phyloP scores from a whole-genome alignment of 768 basidiomycete genomes.

The Dioszegia aurantiaca region DNA sequence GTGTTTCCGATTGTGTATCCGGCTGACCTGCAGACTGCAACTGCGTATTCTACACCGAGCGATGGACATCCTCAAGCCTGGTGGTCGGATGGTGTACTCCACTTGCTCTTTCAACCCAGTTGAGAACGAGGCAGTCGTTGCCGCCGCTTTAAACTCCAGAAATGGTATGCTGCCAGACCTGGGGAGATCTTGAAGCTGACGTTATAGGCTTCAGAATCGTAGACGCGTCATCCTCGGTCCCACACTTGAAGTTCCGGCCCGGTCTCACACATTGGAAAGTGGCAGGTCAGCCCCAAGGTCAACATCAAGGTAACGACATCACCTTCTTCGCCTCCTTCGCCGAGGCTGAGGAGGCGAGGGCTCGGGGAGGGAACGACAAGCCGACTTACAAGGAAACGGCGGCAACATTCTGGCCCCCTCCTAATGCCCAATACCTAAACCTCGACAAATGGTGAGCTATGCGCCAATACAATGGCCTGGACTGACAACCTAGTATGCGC shows the following conservation, averaged over 20 bases:
- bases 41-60: slow-evolving; percentile 86
- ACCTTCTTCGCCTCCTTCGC: slow-evolving; percentile 57
- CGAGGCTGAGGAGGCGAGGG: slow-evolving; percentile 57
- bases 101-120: slow-evolving; percentile 96
- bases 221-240: slow-evolving; percentile 70
- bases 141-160: slow-evolving; percentile 70
- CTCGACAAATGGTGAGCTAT: slow-evolving; percentile 68
- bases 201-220: slow-evolving; percentile 58
- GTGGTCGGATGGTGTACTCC: slow-evolving; percentile 94
- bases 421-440: slow-evolving; percentile 61
- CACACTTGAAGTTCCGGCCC: slow-evolving; percentile 68
- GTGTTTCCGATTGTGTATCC: not conserved
- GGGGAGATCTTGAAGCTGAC: not conserved
- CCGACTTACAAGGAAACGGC: slow-evolving; percentile 49
- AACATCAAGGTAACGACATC: slow-evolving; percentile 13
- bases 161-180: slow-evolving; percentile 58
- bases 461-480: not conserved
- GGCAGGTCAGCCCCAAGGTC: slow-evolving; percentile 51
- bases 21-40: slow-evolving; percentile 64
- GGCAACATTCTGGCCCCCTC: slow-evolving; percentile 73
- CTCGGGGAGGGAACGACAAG: slow-evolving; percentile 60
- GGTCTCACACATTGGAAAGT: slow-evolving; percentile 79
- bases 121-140: slow-evolving; percentile 95
- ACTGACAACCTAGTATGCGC: slow-evolving; percentile 62
- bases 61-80: slow-evolving; percentile 79